These are phyloP conservation scores for Cryptococcus sp. DNA, from an alignment of 1,284 basidiomycete species.

Conservation along the genomic window DNA sequence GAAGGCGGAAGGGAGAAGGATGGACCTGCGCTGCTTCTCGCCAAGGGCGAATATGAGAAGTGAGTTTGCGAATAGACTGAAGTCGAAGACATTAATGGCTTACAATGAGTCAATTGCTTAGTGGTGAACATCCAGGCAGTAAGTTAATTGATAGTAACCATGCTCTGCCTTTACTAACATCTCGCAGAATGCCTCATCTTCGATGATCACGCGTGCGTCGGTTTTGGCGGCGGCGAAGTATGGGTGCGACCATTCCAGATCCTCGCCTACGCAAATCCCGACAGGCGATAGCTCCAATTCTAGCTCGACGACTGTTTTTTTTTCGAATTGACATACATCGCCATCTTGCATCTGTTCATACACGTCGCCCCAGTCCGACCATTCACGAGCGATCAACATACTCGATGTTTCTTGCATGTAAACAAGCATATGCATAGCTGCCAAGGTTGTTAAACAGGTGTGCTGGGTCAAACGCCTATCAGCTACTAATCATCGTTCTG, in stretches of 20 bases:
- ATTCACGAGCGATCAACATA: not conserved
- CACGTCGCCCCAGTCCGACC: not conserved
- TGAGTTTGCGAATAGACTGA: slow-evolving; percentile 17
- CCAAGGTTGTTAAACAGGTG: too few relatives aligned
- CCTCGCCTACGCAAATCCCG: slow-evolving; percentile 34
- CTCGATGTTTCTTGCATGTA: not conserved
- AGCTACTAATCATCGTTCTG: too few relatives aligned
- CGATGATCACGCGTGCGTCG: slow-evolving; percentile 50
- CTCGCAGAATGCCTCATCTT: slow-evolving; percentile 39
- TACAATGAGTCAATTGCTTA: slow-evolving; percentile 8
- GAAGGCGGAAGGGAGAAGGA: slow-evolving; percentile 49
- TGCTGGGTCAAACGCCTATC: too few relatives aligned
- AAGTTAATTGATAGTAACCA: slow-evolving; percentile 11
- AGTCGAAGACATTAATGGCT: not conserved
- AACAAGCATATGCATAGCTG: not conserved
- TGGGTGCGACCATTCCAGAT: slow-evolving; percentile 50
- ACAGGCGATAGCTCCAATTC: slow-evolving; percentile 9
- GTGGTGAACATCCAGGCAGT: slow-evolving; percentile 48
- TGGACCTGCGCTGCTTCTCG: slow-evolving; percentile 40
- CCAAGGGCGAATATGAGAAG: slow-evolving; percentile 42
- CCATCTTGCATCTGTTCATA: too few relatives aligned
- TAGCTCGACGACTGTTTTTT: not conserved
- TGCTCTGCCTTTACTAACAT: not conserved
- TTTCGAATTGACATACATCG: too few relatives aligned
- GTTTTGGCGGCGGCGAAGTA: slow-evolving; percentile 48